Evolutionary conservation across 169 alveolate species (phyloP).

Genomic region (Plasmodium reichenowi): DNA sequence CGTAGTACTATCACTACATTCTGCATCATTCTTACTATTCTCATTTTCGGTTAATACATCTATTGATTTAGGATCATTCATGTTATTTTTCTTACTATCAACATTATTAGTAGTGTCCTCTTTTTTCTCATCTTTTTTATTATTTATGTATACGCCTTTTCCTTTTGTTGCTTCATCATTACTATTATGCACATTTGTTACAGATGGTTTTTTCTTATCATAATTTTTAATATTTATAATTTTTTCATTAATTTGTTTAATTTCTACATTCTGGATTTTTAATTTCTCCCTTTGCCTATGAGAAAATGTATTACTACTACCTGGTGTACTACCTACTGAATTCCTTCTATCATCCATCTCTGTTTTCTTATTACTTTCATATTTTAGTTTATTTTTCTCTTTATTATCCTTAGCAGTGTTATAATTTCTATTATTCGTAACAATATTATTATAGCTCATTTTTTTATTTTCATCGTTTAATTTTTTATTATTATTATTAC

Average conservation of each 20-base stretch:
- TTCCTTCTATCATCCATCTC: conserved; percentile 5
- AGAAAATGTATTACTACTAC: conserved; percentile 9
- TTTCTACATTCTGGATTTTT: conserved; percentile 73
- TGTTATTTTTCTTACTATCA: neutral
- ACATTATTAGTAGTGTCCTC: neutral
- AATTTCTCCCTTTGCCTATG: conserved; percentile 73
- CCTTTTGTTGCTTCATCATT: neutral
- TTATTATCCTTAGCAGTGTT: neutral
- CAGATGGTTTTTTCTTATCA: neutral
- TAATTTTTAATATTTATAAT: conserved; percentile 19
- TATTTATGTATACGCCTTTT: neutral
- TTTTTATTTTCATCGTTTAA: conserved; percentile 12
- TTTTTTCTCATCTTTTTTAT: conserved; percentile 2
- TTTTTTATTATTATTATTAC: conserved; percentile 12
- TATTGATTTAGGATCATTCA: neutral
- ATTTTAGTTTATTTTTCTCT: conserved; percentile 1
- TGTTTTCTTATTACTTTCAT: conserved; percentile 1
- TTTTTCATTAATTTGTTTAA: conserved; percentile 58
- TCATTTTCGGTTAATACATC: neutral
- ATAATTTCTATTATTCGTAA: neutral
- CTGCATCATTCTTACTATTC: conserved; percentile 4
- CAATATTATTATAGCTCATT: neutral
- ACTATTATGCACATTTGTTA: neutral
- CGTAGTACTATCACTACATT: neutral
- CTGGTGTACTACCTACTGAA: neutral